These are phyloP conservation scores for Babesia bovis DNA, from an alignment of 169 alveolate species.

Conservation along the genomic window DNA sequence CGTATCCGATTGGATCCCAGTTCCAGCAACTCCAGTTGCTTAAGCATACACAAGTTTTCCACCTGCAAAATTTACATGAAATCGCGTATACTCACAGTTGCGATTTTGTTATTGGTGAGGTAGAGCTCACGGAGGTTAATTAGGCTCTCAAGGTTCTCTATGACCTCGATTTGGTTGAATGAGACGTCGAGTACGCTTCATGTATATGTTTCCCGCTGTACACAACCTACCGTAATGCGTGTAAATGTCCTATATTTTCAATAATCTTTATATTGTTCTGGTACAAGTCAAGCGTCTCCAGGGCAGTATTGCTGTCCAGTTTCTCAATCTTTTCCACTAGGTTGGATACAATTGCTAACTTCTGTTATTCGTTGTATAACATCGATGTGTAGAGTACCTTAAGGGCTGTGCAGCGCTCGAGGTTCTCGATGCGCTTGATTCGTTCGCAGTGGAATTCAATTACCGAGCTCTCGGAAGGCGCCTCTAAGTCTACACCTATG, in stretches of 20 bases:
- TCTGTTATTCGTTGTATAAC: slow-evolving; percentile 27
- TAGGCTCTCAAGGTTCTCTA: slow-evolving; percentile 71
- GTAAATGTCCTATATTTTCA: slow-evolving; percentile 75
- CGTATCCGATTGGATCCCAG: slow-evolving; percentile 84
- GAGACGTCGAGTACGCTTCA: slow-evolving; percentile 76
- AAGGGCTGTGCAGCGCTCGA: slow-evolving; percentile 53
- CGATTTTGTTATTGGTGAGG: slow-evolving; percentile 79
- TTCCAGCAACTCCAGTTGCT: slow-evolving; percentile 78
- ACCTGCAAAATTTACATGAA: slow-evolving; percentile 27
- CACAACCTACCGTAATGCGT: slow-evolving; percentile 68
- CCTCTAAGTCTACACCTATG: slow-evolving; percentile 50
- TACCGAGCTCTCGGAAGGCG: slow-evolving; percentile 8
- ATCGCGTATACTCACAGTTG: slow-evolving; percentile 54
- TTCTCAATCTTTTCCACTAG: slow-evolving; percentile 78
- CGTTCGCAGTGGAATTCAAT: slow-evolving; percentile 63
- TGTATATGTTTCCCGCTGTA: neutral
- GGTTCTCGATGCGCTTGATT: slow-evolving; percentile 71
- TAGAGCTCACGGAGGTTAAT: slow-evolving; percentile 79
- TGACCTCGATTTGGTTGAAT: slow-evolving; percentile 73
- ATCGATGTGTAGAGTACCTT: slow-evolving; percentile 47
- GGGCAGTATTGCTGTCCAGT: slow-evolving; percentile 60
- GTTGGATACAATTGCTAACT: slow-evolving; percentile 77
- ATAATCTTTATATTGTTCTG: slow-evolving; percentile 76
- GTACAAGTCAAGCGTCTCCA: slow-evolving; percentile 80
- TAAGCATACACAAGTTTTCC: slow-evolving; percentile 66